phyloP scores from a whole-genome alignment of 2,329 filamentous ascomycete genomes.

The Geoglossum cookeanum region DNA sequence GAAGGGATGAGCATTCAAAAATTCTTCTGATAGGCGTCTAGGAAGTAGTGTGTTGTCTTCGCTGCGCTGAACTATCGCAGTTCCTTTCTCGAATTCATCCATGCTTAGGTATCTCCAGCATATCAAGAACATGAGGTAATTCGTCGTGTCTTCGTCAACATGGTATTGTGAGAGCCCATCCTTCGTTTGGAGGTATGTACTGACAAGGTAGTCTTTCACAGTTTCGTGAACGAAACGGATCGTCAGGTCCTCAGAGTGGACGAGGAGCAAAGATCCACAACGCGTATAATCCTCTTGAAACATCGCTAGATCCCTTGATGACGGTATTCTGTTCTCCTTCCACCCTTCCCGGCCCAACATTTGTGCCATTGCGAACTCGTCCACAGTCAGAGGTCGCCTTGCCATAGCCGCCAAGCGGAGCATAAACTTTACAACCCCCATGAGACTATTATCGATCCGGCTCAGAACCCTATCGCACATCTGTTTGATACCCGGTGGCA shows the following conservation, averaged over 20 bases:
- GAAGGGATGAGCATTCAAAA: not conserved
- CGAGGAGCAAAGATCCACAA: too few relatives aligned
- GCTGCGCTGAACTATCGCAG: not conserved
- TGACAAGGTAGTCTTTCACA: too few relatives aligned
- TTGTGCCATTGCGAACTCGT: slow-evolving; percentile 9
- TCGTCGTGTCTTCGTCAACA: not conserved
- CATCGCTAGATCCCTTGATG: too few relatives aligned
- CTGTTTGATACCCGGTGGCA: slow-evolving; percentile 14
- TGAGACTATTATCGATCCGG: slow-evolving; percentile 10
- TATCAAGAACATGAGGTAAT: too few relatives aligned
- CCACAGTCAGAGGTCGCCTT: slow-evolving; percentile 13
- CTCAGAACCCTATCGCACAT: slow-evolving; percentile 16
- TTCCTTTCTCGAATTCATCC: not conserved
- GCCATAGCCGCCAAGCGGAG: slow-evolving; percentile 15
- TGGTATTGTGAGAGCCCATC: too few relatives aligned
- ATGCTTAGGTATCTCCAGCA: not conserved
- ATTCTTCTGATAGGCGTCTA: not conserved
- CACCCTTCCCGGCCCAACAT: slow-evolving; percentile 2
- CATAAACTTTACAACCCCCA: slow-evolving; percentile 11
- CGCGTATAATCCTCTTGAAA: too few relatives aligned
- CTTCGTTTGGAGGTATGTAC: too few relatives aligned
- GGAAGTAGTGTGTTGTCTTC: not conserved
- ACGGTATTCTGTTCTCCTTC: slow-evolving; percentile 8
- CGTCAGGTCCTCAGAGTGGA: too few relatives aligned
- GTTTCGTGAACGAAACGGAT: too few relatives aligned